Evolutionary conservation across 305 asterid genomes (phyloP).

Genomic region (Ruellia speciosa): DNA sequence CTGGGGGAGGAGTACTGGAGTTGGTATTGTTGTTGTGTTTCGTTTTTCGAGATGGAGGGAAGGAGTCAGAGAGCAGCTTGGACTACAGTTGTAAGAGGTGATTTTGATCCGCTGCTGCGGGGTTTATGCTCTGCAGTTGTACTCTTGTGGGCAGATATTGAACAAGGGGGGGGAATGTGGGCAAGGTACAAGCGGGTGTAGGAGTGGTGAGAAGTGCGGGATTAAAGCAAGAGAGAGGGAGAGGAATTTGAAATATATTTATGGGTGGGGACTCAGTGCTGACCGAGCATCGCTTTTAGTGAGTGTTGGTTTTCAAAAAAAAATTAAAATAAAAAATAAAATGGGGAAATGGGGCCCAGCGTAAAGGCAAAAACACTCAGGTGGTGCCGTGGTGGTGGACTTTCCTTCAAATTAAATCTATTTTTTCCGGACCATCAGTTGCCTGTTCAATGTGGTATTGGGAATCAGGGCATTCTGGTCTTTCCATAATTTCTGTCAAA

Average conservation of each 20-base stretch:
- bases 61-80: slow-evolving; percentile 16
- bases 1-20: slow-evolving; percentile 17
- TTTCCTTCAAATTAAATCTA: too few relatives aligned
- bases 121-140: too few relatives aligned
- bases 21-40: slow-evolving; percentile 31
- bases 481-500: too few relatives aligned
- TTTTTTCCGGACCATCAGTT: too few relatives aligned
- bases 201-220: slow-evolving; percentile 24
- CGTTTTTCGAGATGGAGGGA: slow-evolving; percentile 28
- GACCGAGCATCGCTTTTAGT: slow-evolving; percentile 33
- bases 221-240: slow-evolving; percentile 35
- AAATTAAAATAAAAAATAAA: too few relatives aligned
- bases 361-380: too few relatives aligned
- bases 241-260: slow-evolving; percentile 36
- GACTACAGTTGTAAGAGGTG: slow-evolving; percentile 20
- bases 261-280: slow-evolving; percentile 22
- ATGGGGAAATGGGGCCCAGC: too few relatives aligned
- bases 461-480: too few relatives aligned
- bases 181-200: not conserved
- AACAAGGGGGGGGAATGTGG: not conserved
- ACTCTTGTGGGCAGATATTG: too few relatives aligned
- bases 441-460: too few relatives aligned
- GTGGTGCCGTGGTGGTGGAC: too few relatives aligned
- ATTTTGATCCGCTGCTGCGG: slow-evolving; percentile 3
- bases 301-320: too few relatives aligned